phyloP scores from a whole-genome alignment of 345 rosid genomes.

The Excoecaria cochinchinensis region DNA sequence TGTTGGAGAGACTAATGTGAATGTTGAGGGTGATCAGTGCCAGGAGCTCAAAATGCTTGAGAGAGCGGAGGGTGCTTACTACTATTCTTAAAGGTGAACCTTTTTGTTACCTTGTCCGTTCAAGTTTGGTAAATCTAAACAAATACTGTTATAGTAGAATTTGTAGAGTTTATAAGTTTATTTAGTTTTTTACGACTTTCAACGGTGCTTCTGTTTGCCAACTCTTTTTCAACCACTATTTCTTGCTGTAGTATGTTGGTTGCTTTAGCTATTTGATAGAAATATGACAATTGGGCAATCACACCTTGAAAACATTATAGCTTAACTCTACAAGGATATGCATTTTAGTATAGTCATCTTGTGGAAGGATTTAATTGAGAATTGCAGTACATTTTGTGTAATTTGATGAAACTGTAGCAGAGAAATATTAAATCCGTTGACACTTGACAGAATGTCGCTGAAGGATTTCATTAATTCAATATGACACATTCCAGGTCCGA shows the following conservation, averaged over 20 bases:
- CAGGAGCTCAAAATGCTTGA: conserved; percentile 42
- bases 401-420: no score
- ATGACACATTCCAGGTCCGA: conserved; percentile 55
- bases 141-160: not conserved
- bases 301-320: no score
- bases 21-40: conserved; percentile 21
- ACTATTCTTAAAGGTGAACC: conserved; percentile 55
- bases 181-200: not conserved
- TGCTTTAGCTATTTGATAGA: no score
- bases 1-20: conserved; percentile 24
- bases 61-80: conserved; percentile 58
- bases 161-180: not conserved
- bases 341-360: no score
- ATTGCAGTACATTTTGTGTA: no score
- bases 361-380: no score
- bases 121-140: not conserved
- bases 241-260: not conserved
- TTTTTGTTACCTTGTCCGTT: not conserved
- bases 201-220: no score
- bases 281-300: no score
- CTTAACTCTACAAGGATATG: no score
- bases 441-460: not conserved
- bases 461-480: conserved; percentile 9
- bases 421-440: no score
- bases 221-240: not conserved